Evolutionary conservation across 495 filamentous ascomycete species (phyloP), one percentile per base, ranked within the genome.

Genomic region (Aspergillus indologenus): DNA sequence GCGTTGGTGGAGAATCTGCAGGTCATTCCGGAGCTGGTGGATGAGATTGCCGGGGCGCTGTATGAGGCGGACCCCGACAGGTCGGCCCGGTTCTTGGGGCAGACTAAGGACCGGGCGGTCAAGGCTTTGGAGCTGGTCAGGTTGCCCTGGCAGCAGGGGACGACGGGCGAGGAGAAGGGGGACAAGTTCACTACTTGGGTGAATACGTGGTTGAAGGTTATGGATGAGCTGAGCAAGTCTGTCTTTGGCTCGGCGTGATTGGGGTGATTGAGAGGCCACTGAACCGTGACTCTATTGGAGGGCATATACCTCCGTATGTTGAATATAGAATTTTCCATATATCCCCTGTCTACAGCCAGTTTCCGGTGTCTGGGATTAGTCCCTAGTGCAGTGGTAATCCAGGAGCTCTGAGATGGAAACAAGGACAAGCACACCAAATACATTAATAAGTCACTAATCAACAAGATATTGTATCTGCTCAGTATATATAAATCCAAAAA

Each of bases 151-250:
- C 51, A 11, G n/a, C n/a, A n/a, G n/a, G n/a, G n/a, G n/a, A n/a
- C n/a, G n/a, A n/a, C n/a, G n/a, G n/a, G n/a, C n/a, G n/a, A n/a
- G 26, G 53, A 31, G 14, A 18, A 45, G 8, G 51, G 55, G 24
- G 80, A 83, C 60, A 81, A 79, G 58, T 83, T 81, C 54, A 67
- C 70, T 14, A 56, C 56, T 3, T 83, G 80, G 80, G 73, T 70
- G 21, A 74, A 65, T 48, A 80, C 78, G 18, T 82, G 79, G 80
- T 58, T 69, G 42, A 79, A 75, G 63, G 77, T 79, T 23, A 65
- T 79, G 65, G 67, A 69, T 19, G 74, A 76, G 64, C 71, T 79
- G 26, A 71, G 67, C 63, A 72, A 69, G 63, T 60, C 70, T 18
- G 57, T 73, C 45, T 59, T 57, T 20, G 58, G 21, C 31, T 29